Conservation (phyloP, 805 yeast species). For the Hanseniaspora jakobsenii region DNA sequence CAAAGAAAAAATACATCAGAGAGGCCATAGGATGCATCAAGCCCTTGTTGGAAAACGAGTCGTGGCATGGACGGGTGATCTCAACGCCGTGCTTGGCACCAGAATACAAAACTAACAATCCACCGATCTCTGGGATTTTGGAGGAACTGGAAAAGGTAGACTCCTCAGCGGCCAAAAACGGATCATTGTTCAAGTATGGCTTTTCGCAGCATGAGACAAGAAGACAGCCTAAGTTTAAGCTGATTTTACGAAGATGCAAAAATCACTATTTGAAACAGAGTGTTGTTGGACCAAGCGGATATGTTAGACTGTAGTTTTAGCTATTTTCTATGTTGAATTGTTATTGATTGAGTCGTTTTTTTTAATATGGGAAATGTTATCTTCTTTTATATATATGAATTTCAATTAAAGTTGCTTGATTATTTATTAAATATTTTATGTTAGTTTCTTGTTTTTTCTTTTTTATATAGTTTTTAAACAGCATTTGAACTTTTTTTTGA, state of each 20-base stretch:
- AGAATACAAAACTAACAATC: slow-evolving; percentile 21
- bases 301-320: slow-evolving; percentile 6
- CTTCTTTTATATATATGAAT: too few species aligned
- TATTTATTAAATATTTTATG: too few species aligned
- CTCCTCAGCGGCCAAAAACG: neutral
- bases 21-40: slow-evolving; percentile 48
- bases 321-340: too few species aligned
- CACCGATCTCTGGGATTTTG: slow-evolving; percentile 20
- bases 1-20: slow-evolving; percentile 34
- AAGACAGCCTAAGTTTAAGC: slow-evolving; percentile 13
- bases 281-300: slow-evolving; percentile 26
- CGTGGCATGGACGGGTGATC: slow-evolving; percentile 41
- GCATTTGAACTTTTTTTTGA: too few species aligned
- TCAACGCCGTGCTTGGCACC: slow-evolving; percentile 27
- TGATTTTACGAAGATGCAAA: slow-evolving; percentile 19
- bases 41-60: slow-evolving; percentile 39
- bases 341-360: too few species aligned
- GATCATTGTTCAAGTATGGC: slow-evolving; percentile 13
- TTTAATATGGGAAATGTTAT: too few species aligned
- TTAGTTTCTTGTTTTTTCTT: too few species aligned
- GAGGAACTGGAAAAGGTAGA: slow-evolving; percentile 11
- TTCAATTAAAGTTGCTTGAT: too few species aligned
- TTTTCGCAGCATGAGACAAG: slow-evolving; percentile 12
- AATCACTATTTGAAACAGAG: slow-evolving; percentile 25
- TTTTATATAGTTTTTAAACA: too few species aligned